phyloP scores from a whole-genome alignment of 2,329 filamentous ascomycete genomes.

The Cordyceps fumosorosea region DNA sequence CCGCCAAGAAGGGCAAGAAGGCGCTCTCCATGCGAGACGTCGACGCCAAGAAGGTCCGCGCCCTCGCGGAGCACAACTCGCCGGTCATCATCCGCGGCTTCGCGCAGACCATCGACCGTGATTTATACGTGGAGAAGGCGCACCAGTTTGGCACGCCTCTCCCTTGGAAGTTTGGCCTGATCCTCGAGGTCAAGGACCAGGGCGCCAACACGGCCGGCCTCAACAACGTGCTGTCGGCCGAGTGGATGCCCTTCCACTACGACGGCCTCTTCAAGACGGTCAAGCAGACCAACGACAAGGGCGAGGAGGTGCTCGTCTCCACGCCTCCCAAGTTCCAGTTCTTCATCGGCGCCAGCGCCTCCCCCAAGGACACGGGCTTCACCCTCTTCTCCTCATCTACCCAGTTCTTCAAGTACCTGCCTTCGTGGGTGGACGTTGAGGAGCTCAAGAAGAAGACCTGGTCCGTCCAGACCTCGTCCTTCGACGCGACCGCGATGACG shows the following conservation, averaged over 20 bases:
- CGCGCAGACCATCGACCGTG: slow-evolving; percentile 36
- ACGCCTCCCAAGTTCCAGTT: slow-evolving; percentile 45
- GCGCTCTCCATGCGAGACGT: slow-evolving; percentile 35
- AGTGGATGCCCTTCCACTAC: slow-evolving; percentile 52
- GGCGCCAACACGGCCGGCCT: slow-evolving; percentile 35
- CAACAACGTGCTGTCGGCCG: slow-evolving; percentile 47
- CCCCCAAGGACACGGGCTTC: slow-evolving; percentile 44
- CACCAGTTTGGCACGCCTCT: slow-evolving; percentile 39
- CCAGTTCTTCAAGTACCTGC: slow-evolving; percentile 41
- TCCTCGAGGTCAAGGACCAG: slow-evolving; percentile 45
- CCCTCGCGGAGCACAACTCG: slow-evolving; percentile 42
- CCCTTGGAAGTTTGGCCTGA: slow-evolving; percentile 47
- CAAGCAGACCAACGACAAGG: slow-evolving; percentile 31
- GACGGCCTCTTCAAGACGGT: slow-evolving; percentile 51
- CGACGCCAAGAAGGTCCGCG: slow-evolving; percentile 37
- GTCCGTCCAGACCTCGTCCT: slow-evolving; percentile 42
- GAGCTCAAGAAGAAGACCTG: slow-evolving; percentile 37
- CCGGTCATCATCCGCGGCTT: slow-evolving; percentile 49
- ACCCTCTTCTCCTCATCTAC: slow-evolving; percentile 48
- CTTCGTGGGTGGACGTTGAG: slow-evolving; percentile 28
- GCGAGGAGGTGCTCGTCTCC: slow-evolving; percentile 34
- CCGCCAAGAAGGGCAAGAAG: slow-evolving; percentile 26
- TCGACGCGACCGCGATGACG: slow-evolving; percentile 36
- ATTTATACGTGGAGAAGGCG: slow-evolving; percentile 39
- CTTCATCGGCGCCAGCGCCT: slow-evolving; percentile 40